These are phyloP conservation scores for Coemansia sp. DNA, from an alignment of 192 early-diverging fungal genomes.

Conservation along the genomic window DNA sequence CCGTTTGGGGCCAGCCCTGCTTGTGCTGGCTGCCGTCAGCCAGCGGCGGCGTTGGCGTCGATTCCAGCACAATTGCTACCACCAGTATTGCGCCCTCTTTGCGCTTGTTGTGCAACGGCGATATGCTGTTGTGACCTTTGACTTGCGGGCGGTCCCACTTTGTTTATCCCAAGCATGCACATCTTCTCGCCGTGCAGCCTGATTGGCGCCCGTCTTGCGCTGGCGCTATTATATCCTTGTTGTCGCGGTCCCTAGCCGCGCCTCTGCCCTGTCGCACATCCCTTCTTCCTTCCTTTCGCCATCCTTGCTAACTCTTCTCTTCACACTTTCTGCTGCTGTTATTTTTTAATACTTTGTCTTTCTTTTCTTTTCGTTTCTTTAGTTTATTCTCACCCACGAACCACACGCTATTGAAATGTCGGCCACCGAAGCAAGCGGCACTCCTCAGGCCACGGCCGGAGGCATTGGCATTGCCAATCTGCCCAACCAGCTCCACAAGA, in stretches of 20 bases:
- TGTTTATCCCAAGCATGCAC: slow-evolving; percentile 7
- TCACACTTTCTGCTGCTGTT: slow-evolving; percentile 10
- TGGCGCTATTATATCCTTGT: slow-evolving; percentile 3
- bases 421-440: slow-evolving; percentile 43
- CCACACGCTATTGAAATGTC: slow-evolving; percentile 38
- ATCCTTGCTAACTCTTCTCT: slow-evolving; percentile 7
- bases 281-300: slow-evolving; percentile 5
- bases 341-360: neutral
- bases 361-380: neutral
- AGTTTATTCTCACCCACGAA: neutral
- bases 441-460: slow-evolving; percentile 41
- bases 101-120: slow-evolving; percentile 5
- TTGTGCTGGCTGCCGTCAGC: slow-evolving; percentile 1
- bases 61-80: slow-evolving; percentile 4
- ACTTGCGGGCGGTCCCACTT: slow-evolving; percentile 1
- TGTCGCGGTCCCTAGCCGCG: slow-evolving; percentile 2
- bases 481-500: slow-evolving; percentile 98
- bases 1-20: slow-evolving; percentile 1
- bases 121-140: neutral
- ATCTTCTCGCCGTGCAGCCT: slow-evolving; percentile 5
- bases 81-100: slow-evolving; percentile 7
- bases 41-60: neutral
- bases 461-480: slow-evolving; percentile 97
- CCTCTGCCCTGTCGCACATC: slow-evolving; percentile 6
- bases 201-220: slow-evolving; percentile 2